Base-by-base conservation (phyloP, 768 basidiomycete genomes). In the Filobasidium wieringae region DNA sequence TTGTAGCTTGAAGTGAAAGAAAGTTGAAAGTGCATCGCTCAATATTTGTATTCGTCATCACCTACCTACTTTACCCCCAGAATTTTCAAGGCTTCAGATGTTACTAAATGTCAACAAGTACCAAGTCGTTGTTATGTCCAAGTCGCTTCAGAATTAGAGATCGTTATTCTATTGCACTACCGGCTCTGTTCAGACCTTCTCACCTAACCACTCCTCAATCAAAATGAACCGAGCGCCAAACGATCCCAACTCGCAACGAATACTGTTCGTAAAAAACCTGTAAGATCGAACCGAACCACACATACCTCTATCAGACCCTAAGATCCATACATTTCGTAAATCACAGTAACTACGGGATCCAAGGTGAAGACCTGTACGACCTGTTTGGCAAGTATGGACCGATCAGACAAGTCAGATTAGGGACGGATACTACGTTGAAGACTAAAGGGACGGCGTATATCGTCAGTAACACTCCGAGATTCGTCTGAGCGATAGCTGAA, bases 311-410 rank as follows among this genome's bases (percentile, higher is more conserved):
- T 31, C 9, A 47, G 9, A 47, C 14, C 30, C n/a, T 22, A 8
- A 31, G 32, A 24, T 31, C 19, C 49, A 3, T 27, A 15, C 31
- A 37, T 1, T 27, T 33, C 31, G 22, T 6, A 22, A 9, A 14
- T 22, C 9, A 17, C 31, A 73, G 72, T 17, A 69, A 73, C 55
- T 73, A 69, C 65, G 70, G 69, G 54, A 69, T 72, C 55, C 69
- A 67, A 14, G 91, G 91, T 53, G 87, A 90, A 61, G 91, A 96
- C 74, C 74, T 96, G 65, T 96, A 96, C 74, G 93, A 97, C 77
- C 78, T 97, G 62, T 97, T 99, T 66, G 93, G 91, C 55, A 87
- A 90, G 63, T 99, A 97, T 77, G 93, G 93, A 47, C 87, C 87
- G 66, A 87, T 99, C 65, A 84, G 93, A 51, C 93, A 99, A 75